Percentiles rank a stretch among this genome's conserved stretches.
These are phyloP conservation scores for Lunularia cruciata DNA, from an alignment of 225 moss, liverwort and hornwort species.

Conservation along the genomic window DNA sequence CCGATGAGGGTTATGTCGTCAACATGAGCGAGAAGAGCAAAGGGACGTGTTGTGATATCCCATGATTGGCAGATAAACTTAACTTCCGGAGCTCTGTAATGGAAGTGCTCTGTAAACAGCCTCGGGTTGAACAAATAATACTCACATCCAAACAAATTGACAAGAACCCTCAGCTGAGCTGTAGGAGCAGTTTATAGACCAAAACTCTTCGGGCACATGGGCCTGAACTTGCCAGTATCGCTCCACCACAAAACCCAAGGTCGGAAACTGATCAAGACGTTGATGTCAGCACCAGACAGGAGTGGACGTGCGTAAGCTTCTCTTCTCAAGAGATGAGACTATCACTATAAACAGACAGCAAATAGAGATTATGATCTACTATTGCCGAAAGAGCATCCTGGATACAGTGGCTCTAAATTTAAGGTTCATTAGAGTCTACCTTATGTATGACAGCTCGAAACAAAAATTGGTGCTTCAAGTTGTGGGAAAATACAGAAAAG, in stretches of 20 bases:
- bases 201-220: conserved; percentile 95
- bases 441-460: too few relatives aligned
- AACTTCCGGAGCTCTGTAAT: not conserved
- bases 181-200: conserved; percentile 86
- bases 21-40: not conserved
- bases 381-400: too few relatives aligned
- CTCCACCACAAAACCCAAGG: conserved; percentile 98
- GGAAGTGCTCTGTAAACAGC: not conserved
- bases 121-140: not conserved
- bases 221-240: conserved; percentile 98
- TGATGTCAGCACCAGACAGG: too few relatives aligned
- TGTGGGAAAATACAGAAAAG: too few relatives aligned
- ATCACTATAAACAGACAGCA: too few relatives aligned
- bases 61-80: not conserved
- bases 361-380: too few relatives aligned
- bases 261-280: conserved; percentile 69
- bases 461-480: too few relatives aligned
- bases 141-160: conserved; percentile 81
- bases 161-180: conserved; percentile 68
- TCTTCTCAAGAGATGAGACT: too few relatives aligned
- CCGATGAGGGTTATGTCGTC: not conserved
- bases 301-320: too few relatives aligned
- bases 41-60: not conserved
- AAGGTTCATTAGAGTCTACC: too few relatives aligned
- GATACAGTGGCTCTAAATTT: too few relatives aligned